Conservation (phyloP, 805 yeast species). For the Debaryomyces hansenii region DNA sequence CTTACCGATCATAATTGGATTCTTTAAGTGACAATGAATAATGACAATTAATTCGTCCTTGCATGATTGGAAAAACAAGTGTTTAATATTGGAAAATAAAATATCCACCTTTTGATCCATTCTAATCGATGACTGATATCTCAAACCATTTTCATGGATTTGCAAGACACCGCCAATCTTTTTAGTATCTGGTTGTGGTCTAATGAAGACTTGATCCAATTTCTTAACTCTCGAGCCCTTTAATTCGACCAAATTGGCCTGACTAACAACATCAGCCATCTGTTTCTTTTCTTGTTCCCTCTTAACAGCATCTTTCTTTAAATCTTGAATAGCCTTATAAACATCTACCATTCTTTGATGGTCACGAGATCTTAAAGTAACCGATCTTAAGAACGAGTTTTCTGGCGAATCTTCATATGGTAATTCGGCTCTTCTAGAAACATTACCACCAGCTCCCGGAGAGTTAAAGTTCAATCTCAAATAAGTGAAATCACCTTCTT, state of each 20-base stretch:
- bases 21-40: slow-evolving; percentile 88
- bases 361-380: slow-evolving; percentile 87
- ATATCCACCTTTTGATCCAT: slow-evolving; percentile 87
- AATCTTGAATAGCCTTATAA: slow-evolving; percentile 83
- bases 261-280: slow-evolving; percentile 91
- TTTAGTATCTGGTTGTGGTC: slow-evolving; percentile 98
- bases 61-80: slow-evolving; percentile 92
- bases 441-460: slow-evolving; percentile 81
- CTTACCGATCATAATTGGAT: slow-evolving; percentile 93
- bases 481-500: slow-evolving; percentile 93
- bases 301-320: slow-evolving; percentile 88
- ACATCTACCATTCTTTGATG: slow-evolving; percentile 89
- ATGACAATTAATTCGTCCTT: slow-evolving; percentile 91
- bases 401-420: slow-evolving; percentile 90
- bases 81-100: slow-evolving; percentile 86
- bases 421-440: slow-evolving; percentile 69
- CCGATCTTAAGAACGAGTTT: slow-evolving; percentile 81
- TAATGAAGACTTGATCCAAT: slow-evolving; percentile 82
- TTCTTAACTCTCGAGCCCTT: slow-evolving; percentile 83
- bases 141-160: slow-evolving; percentile 93
- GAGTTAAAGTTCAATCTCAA: slow-evolving; percentile 88
- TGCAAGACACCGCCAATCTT: slow-evolving; percentile 88
- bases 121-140: slow-evolving; percentile 85
- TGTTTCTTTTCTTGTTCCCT: slow-evolving; percentile 89
- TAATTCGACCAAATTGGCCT: slow-evolving; percentile 81